These are phyloP conservation scores for Aspergillus puulaauensis DNA, from an alignment of 2,329 filamentous ascomycete species.

Conservation along the genomic window DNA sequence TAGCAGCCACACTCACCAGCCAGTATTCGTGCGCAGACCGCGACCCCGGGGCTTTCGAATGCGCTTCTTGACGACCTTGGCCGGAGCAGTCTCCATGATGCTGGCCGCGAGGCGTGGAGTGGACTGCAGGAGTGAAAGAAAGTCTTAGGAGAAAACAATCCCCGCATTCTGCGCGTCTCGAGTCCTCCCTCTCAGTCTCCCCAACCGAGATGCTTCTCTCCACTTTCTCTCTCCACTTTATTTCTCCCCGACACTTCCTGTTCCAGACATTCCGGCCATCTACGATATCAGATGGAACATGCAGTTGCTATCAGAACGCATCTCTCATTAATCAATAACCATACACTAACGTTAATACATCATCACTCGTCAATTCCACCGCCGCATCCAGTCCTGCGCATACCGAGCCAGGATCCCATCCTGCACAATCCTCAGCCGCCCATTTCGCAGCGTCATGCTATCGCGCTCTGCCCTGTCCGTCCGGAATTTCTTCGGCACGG, in stretches of 20 bases:
- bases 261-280: too few relatives aligned
- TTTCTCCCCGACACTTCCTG: too few relatives aligned
- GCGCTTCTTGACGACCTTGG: neutral
- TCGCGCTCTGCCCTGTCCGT: slow-evolving; percentile 30
- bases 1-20: neutral
- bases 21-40: neutral
- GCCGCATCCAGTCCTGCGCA: slow-evolving; percentile 28
- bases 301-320: neutral
- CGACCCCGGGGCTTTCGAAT: neutral
- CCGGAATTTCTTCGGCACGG: slow-evolving; percentile 17
- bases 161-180: neutral
- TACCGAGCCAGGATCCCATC: slow-evolving; percentile 32
- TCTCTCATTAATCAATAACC: neutral
- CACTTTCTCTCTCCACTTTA: too few relatives aligned
- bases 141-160: neutral
- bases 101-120: neutral
- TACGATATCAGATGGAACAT: too few relatives aligned
- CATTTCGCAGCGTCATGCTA: slow-evolving; percentile 29
- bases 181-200: neutral
- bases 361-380: slow-evolving; percentile 20
- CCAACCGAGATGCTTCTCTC: too few relatives aligned
- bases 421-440: slow-evolving; percentile 27
- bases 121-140: neutral
- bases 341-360: neutral
- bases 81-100: neutral